Evolutionary conservation across 495 filamentous ascomycete species (phyloP).

Genomic region (Hypoxylon subgilvum): DNA sequence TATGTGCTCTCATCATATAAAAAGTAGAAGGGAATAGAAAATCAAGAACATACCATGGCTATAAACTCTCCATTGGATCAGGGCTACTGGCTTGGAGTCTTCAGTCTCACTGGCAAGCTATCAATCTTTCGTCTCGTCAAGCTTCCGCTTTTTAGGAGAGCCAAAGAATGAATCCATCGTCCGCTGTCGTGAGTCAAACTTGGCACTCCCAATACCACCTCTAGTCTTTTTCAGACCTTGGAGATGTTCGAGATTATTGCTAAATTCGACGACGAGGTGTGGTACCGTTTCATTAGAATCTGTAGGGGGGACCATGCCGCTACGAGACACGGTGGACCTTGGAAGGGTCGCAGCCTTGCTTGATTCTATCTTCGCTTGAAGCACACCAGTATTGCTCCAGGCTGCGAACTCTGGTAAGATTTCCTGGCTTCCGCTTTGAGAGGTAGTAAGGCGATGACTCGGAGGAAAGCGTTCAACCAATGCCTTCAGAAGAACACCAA

Average conservation of each 20-base stretch:
- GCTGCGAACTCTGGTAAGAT: conserved; percentile 30
- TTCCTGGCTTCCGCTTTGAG: conserved; percentile 34
- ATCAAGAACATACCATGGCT: conserved; percentile 42
- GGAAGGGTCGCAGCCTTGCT: not conserved
- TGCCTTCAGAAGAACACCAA: conserved; percentile 68
- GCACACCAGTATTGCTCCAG: conserved; percentile 54
- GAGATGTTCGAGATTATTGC: conserved; percentile 69
- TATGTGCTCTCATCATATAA: conserved; percentile 69
- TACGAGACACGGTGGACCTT: not conserved
- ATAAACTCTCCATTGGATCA: not conserved
- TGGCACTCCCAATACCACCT: conserved; percentile 76
- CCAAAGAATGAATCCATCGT: conserved; percentile 77
- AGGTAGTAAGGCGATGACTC: conserved; percentile 35
- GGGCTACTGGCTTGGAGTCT: not conserved
- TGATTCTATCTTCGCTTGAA: conserved; percentile 31
- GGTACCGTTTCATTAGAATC: not conserved
- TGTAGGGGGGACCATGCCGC: not conserved
- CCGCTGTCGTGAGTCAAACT: conserved; percentile 72
- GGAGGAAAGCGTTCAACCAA: conserved; percentile 61
- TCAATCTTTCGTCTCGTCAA: conserved; percentile 18
- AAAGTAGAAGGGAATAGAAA: conserved; percentile 6
- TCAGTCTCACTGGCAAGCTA: not conserved
- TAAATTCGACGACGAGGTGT: conserved; percentile 24
- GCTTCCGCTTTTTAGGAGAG: conserved; percentile 58
- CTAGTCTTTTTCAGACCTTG: conserved; percentile 73